Evolutionary conservation across 2,329 filamentous ascomycete genomes (phyloP).

Genomic region (Penicillium janthinellum): DNA sequence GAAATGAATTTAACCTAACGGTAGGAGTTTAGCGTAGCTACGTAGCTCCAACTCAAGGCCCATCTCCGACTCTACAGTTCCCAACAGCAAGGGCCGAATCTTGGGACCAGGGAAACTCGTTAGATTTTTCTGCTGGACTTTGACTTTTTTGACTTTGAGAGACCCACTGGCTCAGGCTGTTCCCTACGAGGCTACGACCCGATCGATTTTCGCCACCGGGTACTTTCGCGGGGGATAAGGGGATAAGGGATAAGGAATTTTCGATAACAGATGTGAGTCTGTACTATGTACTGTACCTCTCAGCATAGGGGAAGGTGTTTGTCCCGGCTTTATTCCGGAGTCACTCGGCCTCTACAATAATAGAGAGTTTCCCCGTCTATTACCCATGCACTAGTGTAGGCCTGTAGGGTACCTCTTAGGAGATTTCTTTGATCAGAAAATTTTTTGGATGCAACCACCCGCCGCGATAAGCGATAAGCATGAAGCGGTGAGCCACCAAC

Average conservation of each 20-base stretch:
- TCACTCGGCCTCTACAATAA: too few relatives aligned
- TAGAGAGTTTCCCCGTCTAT: background rate
- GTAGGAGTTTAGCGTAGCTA: background rate
- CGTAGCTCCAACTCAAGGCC: background rate
- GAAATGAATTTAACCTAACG: background rate
- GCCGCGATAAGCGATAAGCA: conserved; percentile 24
- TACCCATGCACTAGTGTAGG: background rate
- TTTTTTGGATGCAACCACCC: conserved; percentile 5
- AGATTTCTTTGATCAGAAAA: conserved; percentile 2
- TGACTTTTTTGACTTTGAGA: background rate
- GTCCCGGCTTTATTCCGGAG: background rate
- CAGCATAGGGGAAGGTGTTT: background rate
- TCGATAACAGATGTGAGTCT: too few relatives aligned
- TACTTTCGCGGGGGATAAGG: conserved; percentile 34
- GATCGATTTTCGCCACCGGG: conserved; percentile 16
- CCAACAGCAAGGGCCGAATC: conserved; percentile 3
- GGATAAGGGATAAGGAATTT: conserved; percentile 2
- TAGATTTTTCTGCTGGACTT: background rate
- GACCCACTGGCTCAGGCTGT: conserved; percentile 8
- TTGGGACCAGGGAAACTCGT: background rate
- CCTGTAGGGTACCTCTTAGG: background rate
- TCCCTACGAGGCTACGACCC: background rate
- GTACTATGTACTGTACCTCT: background rate
- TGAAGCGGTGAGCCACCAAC: conserved; percentile 8
- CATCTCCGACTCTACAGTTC: background rate